Percentiles rank a stretch among this genome's conserved stretches.
Conservation (phyloP, 2,329 filamentous ascomycete genomes). For the Fusarium dlaminii region DNA sequence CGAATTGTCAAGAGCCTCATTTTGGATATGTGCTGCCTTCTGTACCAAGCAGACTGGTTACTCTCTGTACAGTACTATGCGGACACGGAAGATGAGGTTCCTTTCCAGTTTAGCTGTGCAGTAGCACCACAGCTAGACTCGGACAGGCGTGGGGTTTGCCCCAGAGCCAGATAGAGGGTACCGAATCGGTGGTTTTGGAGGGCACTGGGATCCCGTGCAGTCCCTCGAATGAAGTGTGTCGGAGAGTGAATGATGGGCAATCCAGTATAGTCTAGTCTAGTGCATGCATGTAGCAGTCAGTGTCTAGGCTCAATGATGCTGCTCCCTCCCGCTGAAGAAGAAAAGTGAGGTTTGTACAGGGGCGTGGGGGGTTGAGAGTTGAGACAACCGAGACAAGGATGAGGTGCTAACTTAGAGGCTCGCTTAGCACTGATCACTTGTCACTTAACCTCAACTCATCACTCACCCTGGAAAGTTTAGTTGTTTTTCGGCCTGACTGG, state of each 20-base stretch:
- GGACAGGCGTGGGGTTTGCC: conserved; percentile 26
- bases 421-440: conserved; percentile 28
- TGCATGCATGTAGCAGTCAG: background rate
- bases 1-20: background rate
- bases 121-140: conserved; percentile 19
- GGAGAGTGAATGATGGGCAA: conserved; percentile 13
- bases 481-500: conserved; percentile 5
- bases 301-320: background rate
- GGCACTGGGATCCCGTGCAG: background rate
- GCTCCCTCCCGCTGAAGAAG: conserved; percentile 19
- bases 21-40: background rate
- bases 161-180: conserved; percentile 34
- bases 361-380: background rate
- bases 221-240: background rate
- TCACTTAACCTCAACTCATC: conserved; percentile 19
- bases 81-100: conserved; percentile 1
- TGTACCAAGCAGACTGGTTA: background rate
- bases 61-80: background rate
- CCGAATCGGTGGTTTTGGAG: conserved; percentile 35
- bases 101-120: background rate
- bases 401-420: conserved; percentile 7
- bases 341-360: conserved; percentile 6
- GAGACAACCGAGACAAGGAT: conserved; percentile 5
- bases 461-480: conserved; percentile 5
- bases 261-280: background rate